Base-by-base conservation (phyloP, 2,329 filamentous ascomycete species). In the Cadophora gregata region DNA sequence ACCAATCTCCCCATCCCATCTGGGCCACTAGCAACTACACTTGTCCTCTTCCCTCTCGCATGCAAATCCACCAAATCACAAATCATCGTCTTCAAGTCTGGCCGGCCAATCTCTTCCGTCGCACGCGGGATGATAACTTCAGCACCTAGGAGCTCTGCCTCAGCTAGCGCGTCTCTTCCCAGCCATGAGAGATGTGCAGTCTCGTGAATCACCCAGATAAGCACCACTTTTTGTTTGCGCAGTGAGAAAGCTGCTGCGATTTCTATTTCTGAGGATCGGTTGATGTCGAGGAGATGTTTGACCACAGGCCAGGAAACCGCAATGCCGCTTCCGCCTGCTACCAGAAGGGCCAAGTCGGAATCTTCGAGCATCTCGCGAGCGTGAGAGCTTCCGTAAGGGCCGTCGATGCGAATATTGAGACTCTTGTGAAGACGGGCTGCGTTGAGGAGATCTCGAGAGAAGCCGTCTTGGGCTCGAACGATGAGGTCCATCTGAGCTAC, bases 261-360 rank as follows among this genome's bases (percentile, higher is more conserved):
- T 59, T 68, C 69, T 14, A 62, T 66, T 62, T 70, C 72, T 16
- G 66, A 67, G 3, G 67, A 63, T n/a, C 59, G 56, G 12, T 70
- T 62, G 14, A 73, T 66, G 16, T 66, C 74, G 72, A 71, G 66
- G 1, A 87, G 74, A n/a, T 83, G 79, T 79, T 85, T 87, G 0
- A 86, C 79, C 2, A 90, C 78, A 0, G 88, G 87, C 72, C 88
- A 89, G 0, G 84, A 83, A 27, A 90, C 88, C 1, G 87, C 88
- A 53, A 90, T 88, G 5, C 88, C 88, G 31, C 85, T 88, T 0
- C 88, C 88, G 3, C 88, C 88, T 1, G 87, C 87, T 9, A 91
- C 79, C 12, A 90, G 75, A 4, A 90, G 76, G 0, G 83, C 81
- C 0, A 82, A 80, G 47, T 83, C 79, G 19, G 82, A 80, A 16